Conservation (phyloP, 371 early-diverging fungal species). For the Mucor circinelloides region DNA sequence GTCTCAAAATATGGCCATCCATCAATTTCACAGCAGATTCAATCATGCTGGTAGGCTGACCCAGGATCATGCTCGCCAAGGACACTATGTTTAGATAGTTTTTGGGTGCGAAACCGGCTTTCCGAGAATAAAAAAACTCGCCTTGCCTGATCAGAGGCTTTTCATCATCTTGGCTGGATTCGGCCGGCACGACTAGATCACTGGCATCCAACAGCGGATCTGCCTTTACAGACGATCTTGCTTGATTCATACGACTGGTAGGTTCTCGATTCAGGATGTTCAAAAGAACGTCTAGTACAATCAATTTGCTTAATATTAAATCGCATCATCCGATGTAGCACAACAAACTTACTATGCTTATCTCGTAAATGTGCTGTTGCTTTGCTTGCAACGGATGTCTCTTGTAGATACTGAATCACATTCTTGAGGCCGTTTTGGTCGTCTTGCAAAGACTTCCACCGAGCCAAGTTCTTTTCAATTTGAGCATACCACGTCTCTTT, state of each 20-base stretch:
- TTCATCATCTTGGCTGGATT: neutral
- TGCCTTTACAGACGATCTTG: neutral
- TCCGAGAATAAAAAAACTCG: neutral
- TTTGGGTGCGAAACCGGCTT: neutral
- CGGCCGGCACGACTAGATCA: neutral
- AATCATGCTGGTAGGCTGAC: neutral
- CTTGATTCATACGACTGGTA: neutral
- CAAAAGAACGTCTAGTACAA: neutral
- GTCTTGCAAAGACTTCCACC: slow-evolving; percentile 6
- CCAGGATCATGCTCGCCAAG: neutral
- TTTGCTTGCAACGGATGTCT: slow-evolving; percentile 1
- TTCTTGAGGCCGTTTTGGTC: neutral
- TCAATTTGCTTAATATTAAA: neutral
- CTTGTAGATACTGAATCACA: neutral
- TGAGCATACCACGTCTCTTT: slow-evolving; percentile 1
- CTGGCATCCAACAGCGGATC: neutral
- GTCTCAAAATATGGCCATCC: neutral
- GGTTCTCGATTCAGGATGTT: neutral
- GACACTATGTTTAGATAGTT: slow-evolving; percentile 3
- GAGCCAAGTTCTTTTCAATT: neutral
- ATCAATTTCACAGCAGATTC: neutral
- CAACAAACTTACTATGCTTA: neutral
- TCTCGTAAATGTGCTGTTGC: neutral
- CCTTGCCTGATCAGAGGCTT: neutral
- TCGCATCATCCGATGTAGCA: neutral